Percentiles rank a stretch among this genome's conserved stretches.
Evolutionary conservation across 2,329 filamentous ascomycete species (phyloP).

Genomic region (Neonectria ditissima): DNA sequence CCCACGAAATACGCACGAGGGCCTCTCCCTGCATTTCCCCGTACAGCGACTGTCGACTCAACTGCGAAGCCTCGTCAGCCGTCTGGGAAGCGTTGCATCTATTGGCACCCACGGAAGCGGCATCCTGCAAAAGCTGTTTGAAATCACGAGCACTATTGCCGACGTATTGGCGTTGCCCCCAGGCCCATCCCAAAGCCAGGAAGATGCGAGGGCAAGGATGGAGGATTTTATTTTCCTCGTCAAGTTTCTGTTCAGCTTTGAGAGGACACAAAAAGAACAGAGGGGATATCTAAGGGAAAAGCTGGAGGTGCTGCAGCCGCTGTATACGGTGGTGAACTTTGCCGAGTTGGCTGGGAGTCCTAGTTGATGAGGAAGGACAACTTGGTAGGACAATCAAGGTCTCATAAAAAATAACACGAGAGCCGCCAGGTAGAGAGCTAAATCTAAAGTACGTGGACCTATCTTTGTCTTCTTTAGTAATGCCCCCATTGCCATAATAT

Average conservation of each 20-base stretch:
- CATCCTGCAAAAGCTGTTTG: slow-evolving; percentile 69
- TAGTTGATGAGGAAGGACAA: not conserved
- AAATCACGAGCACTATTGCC: slow-evolving; percentile 70
- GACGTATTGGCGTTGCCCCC: slow-evolving; percentile 67
- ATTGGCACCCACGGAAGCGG: slow-evolving; percentile 67
- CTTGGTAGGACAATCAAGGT: not conserved
- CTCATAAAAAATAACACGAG: not conserved
- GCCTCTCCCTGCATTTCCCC: slow-evolving; percentile 55
- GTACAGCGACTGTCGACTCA: slow-evolving; percentile 53
- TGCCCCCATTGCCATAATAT: too few species aligned
- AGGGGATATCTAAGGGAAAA: slow-evolving; percentile 55
- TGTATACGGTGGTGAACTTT: slow-evolving; percentile 49
- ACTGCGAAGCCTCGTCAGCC: slow-evolving; percentile 52
- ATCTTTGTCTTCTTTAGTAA: too few species aligned
- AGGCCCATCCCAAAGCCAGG: slow-evolving; percentile 51
- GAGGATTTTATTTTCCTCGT: slow-evolving; percentile 67
- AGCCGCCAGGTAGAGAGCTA: not conserved
- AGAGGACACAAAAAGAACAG: slow-evolving; percentile 59
- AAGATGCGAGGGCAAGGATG: slow-evolving; percentile 60
- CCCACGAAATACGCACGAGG: slow-evolving; percentile 49
- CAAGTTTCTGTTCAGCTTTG: slow-evolving; percentile 62
- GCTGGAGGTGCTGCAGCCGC: slow-evolving; percentile 50
- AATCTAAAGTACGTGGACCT: not conserved
- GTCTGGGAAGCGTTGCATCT: slow-evolving; percentile 53
- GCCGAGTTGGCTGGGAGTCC: slow-evolving; percentile 44